phyloP scores from a whole-genome alignment of 2,329 filamentous ascomycete genomes.

The Xylaria sp. region DNA sequence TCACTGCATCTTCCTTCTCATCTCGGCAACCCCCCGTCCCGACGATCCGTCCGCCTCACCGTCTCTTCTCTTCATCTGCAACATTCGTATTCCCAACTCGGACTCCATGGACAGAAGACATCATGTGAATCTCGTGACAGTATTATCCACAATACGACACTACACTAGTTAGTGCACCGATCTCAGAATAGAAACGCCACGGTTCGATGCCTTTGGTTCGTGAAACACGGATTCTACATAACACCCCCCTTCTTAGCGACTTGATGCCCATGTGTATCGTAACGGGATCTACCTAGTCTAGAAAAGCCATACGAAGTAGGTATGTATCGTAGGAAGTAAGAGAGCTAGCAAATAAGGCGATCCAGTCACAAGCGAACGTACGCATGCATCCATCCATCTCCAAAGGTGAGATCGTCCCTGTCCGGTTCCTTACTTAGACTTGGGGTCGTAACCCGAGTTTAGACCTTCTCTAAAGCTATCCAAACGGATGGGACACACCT shows the following conservation, averaged over 20 bases:
- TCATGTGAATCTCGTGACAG: neutral
- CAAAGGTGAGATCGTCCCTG: slow-evolving; percentile 13
- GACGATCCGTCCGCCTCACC: neutral
- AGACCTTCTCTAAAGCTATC: too few species aligned
- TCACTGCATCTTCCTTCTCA: neutral
- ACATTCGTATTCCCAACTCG: neutral
- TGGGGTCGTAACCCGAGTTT: too few species aligned
- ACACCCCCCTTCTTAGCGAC: neutral
- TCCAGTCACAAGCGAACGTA: slow-evolving; percentile 4
- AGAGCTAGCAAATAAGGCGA: neutral
- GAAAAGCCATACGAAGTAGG: too few species aligned
- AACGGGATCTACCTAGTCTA: neutral
- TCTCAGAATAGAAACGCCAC: too few species aligned
- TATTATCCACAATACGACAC: neutral
- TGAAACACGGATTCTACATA: neutral
- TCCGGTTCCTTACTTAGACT: slow-evolving; percentile 18
- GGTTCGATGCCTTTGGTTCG: neutral
- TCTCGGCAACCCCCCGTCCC: neutral
- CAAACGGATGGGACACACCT: too few species aligned
- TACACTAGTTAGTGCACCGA: neutral
- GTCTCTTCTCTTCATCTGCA: neutral
- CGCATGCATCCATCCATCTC: slow-evolving; percentile 2
- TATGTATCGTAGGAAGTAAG: too few species aligned
- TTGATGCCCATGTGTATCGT: neutral
- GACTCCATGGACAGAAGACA: neutral